Evolutionary conservation across 768 basidiomycete species (phyloP).

Genomic region (Rhodocollybia butyracea): DNA sequence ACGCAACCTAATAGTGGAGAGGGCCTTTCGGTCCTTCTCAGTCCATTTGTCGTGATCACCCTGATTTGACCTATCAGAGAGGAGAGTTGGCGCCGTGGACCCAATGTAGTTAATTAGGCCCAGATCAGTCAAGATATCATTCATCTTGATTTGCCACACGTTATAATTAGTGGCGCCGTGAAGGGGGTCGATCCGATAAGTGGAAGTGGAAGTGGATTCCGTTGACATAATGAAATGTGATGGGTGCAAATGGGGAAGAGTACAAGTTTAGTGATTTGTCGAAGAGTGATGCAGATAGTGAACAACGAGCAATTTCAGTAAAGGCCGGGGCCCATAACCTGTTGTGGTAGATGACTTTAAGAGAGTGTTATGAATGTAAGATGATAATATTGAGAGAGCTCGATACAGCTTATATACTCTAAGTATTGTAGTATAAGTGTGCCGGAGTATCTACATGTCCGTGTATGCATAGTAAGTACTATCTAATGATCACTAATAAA

Average conservation of each 20-base stretch:
- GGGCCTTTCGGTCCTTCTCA: slow-evolving; percentile 12
- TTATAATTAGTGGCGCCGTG: slow-evolving; percentile 7
- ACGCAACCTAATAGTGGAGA: slow-evolving; percentile 25
- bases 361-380: no score
- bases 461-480: no score
- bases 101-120: not conserved
- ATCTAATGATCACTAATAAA: no score
- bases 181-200: slow-evolving; percentile 12
- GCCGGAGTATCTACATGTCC: no score
- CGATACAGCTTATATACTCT: no score
- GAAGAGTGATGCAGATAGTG: no score
- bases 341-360: not conserved
- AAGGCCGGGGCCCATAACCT: slow-evolving; percentile 1
- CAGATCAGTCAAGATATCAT: slow-evolving; percentile 11
- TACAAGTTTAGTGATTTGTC: no score
- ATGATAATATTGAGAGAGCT: no score
- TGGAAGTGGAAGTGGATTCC: not conserved
- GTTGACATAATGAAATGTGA: not conserved
- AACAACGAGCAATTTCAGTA: not conserved
- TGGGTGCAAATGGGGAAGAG: not conserved
- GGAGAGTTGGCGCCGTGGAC: not conserved
- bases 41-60: not conserved
- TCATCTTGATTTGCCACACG: slow-evolving; percentile 14
- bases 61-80: not conserved
- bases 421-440: no score